phyloP scores from a whole-genome alignment of 192 early-diverging fungal genomes.

The Chytriomyces sp. region DNA sequence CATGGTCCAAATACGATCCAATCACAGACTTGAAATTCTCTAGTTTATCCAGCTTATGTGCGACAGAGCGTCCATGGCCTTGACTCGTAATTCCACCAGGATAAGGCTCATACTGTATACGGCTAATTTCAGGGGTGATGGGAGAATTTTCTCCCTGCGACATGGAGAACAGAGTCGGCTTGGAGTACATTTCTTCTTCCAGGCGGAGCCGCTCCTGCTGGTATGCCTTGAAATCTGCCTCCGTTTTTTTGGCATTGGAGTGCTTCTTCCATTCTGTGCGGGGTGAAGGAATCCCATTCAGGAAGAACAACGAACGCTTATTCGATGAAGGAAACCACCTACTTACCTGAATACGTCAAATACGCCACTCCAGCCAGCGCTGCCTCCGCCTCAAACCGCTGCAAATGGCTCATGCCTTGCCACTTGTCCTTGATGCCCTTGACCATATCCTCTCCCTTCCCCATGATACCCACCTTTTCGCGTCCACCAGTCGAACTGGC shows the following conservation, averaged over 20 bases:
- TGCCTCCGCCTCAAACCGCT: background rate
- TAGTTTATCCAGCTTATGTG: background rate
- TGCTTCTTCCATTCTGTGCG: conserved; percentile 14
- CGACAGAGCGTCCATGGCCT: background rate
- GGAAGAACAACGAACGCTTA: background rate
- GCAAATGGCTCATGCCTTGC: background rate
- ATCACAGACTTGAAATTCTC: conserved; percentile 7
- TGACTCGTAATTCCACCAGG: background rate
- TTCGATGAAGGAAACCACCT: too few species aligned
- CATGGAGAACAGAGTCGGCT: background rate
- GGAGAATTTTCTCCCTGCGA: background rate
- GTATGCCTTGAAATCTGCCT: background rate
- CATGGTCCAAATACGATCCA: background rate
- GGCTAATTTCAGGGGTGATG: background rate
- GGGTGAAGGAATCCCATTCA: background rate
- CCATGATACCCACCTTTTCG: too few species aligned
- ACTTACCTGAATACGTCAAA: background rate
- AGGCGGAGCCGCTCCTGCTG: background rate
- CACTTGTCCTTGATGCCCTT: background rate
- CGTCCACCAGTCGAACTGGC: too few species aligned
- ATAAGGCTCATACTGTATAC: background rate
- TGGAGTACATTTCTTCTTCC: background rate
- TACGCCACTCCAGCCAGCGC: conserved; percentile 11
- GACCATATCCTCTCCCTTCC: background rate
- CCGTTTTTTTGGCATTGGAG: background rate